Conservation (phyloP, 768 basidiomycete genomes). For the Cantharellus anzutake region DNA sequence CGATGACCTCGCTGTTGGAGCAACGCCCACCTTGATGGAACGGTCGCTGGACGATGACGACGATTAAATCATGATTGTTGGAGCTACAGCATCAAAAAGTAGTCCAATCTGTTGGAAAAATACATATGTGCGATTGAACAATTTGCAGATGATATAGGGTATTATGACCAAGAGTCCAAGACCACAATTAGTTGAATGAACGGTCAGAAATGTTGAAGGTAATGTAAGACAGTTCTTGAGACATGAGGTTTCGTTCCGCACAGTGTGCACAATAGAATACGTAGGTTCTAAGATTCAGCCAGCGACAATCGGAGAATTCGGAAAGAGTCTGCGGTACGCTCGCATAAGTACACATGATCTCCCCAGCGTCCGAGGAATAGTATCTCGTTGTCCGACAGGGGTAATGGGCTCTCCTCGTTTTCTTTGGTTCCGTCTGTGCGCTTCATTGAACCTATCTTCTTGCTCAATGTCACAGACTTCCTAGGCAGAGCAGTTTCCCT, state of each 20-base stretch:
- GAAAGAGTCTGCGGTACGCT: constrained; percentile 53
- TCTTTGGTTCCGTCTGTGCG: neutral
- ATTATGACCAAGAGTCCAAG: no score
- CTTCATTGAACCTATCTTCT: neutral
- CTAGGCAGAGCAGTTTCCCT: neutral
- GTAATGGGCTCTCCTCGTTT: neutral
- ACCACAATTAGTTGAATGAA: no score
- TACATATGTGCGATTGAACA: no score
- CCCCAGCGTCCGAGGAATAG: constrained; percentile 60
- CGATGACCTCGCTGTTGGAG: constrained; percentile 21
- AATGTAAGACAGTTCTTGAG: no score
- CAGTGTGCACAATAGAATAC: no score
- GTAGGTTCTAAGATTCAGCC: no score
- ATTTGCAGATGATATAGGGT: no score
- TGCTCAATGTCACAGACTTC: neutral
- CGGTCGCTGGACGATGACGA: neutral
- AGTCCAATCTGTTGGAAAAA: no score
- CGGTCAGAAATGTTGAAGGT: no score
- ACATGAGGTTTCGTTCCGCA: no score
- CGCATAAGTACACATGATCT: constrained; percentile 66
- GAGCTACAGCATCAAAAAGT: no score
- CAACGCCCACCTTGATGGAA: neutral
- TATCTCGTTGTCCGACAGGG: constrained; percentile 27
- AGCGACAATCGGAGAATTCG: constrained; percentile 42
- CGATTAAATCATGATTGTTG: neutral